Conservation (phyloP, 768 basidiomycete species). For the Podaxis mareebaensis region DNA sequence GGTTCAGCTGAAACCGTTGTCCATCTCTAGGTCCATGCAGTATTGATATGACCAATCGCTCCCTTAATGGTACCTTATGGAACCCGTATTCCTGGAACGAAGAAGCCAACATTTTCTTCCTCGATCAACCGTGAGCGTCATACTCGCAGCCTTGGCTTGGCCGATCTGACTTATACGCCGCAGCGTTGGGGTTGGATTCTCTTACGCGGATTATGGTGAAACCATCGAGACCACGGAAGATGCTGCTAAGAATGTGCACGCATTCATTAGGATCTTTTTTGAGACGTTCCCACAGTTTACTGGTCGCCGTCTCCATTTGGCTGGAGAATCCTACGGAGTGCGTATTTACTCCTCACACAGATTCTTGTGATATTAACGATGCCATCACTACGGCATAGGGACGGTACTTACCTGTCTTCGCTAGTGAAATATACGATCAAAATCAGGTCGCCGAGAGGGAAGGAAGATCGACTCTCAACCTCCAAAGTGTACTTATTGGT, state of each 20-base stretch:
- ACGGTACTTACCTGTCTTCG: constrained; percentile 73
- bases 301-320: constrained; percentile 67
- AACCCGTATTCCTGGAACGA: constrained; percentile 70
- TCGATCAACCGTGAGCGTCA: constrained; percentile 60
- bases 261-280: constrained; percentile 79
- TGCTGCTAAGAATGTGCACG: constrained; percentile 73
- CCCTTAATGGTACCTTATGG: constrained; percentile 49
- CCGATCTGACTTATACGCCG: constrained; percentile 27
- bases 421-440: constrained; percentile 74
- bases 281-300: constrained; percentile 74
- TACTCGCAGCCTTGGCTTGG: constrained; percentile 62
- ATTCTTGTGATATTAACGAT: constrained; percentile 15
- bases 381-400: constrained; percentile 41
- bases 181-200: constrained; percentile 22
- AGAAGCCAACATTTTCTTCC: constrained; percentile 63
- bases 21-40: constrained; percentile 34
- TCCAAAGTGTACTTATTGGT: constrained; percentile 71
- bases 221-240: constrained; percentile 74
- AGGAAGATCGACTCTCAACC: constrained; percentile 60
- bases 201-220: constrained; percentile 64
- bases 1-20: not conserved
- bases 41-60: constrained; percentile 58
- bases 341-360: not conserved
- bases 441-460: constrained; percentile 54
- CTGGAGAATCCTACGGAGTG: constrained; percentile 75